Conservation (phyloP, 169 alveolate genomes). For the Perkinsus marinus region DNA sequence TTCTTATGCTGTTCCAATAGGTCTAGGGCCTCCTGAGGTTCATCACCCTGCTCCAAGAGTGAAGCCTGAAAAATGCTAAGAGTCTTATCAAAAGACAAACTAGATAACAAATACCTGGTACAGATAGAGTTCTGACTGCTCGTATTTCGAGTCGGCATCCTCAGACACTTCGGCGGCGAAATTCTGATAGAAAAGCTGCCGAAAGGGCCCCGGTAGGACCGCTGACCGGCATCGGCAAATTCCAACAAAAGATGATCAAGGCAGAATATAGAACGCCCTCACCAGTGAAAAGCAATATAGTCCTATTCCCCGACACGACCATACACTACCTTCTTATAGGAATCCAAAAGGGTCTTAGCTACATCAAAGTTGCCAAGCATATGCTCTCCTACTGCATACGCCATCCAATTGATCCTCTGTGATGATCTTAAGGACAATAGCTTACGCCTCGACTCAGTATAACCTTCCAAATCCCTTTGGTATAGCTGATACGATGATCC, state of each 20-base stretch:
- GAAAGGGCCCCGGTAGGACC: not conserved
- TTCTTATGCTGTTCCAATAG: not conserved
- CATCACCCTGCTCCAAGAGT: not conserved
- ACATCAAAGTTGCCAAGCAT: conserved; percentile 9
- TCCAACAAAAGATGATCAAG: too few species aligned
- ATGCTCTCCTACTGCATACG: conserved; percentile 43
- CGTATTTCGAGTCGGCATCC: not conserved
- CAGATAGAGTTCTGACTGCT: not conserved
- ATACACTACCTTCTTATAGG: not conserved
- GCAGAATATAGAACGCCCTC: too few species aligned
- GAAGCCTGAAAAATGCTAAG: not conserved
- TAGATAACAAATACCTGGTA: not conserved
- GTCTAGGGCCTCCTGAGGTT: not conserved
- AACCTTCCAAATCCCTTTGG: conserved; percentile 49
- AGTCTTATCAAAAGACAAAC: not conserved
- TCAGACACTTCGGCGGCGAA: not conserved
- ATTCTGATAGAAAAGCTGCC: not conserved
- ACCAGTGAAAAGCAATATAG: not conserved
- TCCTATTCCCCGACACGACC: not conserved
- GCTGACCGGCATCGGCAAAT: too few species aligned
- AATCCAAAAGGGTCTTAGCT: not conserved
- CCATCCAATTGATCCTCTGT: conserved; percentile 37
- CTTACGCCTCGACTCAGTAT: conserved; percentile 38
- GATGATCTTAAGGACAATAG: conserved; percentile 33
- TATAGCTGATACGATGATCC: conserved; percentile 9